Evolutionary conservation across 129 eudicot genomes (phyloP).

Genomic region (Escallonia herrerae): DNA sequence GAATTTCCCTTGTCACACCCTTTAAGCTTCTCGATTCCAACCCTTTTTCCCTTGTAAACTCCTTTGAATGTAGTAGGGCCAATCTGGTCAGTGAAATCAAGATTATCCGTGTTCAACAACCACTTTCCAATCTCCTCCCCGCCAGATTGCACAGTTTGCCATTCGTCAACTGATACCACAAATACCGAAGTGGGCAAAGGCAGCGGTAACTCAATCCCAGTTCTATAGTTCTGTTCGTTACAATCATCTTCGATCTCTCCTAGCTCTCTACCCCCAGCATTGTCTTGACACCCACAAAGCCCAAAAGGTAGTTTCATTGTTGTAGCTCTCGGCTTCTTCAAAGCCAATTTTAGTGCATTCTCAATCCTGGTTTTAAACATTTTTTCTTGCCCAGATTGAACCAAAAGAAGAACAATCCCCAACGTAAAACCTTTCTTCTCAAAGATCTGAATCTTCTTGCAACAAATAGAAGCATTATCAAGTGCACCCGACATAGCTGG

Average conservation of each 20-base stretch:
- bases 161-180: constrained; percentile 83
- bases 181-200: constrained; percentile 63
- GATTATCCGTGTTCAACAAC: constrained; percentile 70
- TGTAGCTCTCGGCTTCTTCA: constrained; percentile 53
- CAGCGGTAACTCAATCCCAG: constrained; percentile 45
- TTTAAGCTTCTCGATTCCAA: constrained; percentile 81
- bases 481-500: constrained; percentile 78
- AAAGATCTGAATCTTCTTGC: constrained; percentile 94
- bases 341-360: constrained; percentile 55
- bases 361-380: constrained; percentile 53
- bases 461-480: constrained; percentile 71
- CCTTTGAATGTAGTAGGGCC: constrained; percentile 78
- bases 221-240: constrained; percentile 39
- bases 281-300: constrained; percentile 97
- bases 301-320: constrained; percentile 87
- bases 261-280: constrained; percentile 49
- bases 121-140: constrained; percentile 71
- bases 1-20: constrained; percentile 97
- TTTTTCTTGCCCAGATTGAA: constrained; percentile 78
- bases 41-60: constrained; percentile 70
- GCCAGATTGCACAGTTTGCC: constrained; percentile 93
- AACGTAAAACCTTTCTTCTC: constrained; percentile 87
- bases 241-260: constrained; percentile 69
- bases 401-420: constrained; percentile 61
- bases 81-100: constrained; percentile 72